These are phyloP conservation scores for Lactarius akahatsu DNA, from an alignment of 768 basidiomycete species.

Conservation along the genomic window DNA sequence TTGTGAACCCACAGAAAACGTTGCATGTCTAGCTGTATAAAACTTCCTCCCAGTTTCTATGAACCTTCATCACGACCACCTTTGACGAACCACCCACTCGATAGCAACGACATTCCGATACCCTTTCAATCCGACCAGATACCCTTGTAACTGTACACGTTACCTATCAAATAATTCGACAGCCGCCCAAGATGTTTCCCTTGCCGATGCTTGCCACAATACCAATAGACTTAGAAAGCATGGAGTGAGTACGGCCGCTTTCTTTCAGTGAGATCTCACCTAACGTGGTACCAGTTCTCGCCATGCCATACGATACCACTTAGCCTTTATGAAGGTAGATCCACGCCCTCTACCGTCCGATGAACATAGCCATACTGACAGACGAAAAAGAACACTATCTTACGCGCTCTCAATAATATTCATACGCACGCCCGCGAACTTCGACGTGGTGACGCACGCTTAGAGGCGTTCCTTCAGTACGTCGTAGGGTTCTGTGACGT, in stretches of 20 bases:
- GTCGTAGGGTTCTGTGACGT: conserved; percentile 21
- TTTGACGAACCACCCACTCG: not conserved
- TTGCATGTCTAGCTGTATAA: conserved; percentile 12
- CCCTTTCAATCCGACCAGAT: conserved; percentile 15
- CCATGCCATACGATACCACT: conserved; percentile 19
- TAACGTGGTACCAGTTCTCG: conserved; percentile 18
- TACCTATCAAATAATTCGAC: conserved; percentile 3
- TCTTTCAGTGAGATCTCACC: not conserved
- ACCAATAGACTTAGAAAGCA: conserved; percentile 10
- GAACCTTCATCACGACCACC: not conserved
- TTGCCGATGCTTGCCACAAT: conserved; percentile 17
- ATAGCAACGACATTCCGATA: conserved; percentile 3
- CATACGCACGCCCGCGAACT: conserved; percentile 13
- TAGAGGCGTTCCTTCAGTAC: conserved; percentile 21
- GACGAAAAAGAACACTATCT: conserved; percentile 23
- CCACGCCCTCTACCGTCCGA: not conserved
- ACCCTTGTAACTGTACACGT: conserved; percentile 1
- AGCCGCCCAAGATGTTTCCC: conserved; percentile 20
- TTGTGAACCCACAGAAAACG: conserved; percentile 3
- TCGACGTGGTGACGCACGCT: conserved; percentile 9
- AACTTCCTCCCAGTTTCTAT: not conserved
- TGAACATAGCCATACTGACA: not conserved
- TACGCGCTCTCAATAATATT: conserved; percentile 26
- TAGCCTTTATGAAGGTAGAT: conserved; percentile 27
- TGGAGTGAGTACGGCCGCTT: conserved; percentile 14